Evolutionary conservation across 768 basidiomycete species (phyloP), one percentile per base, ranked within the genome.

Genomic region (Mycena kentingensis): DNA sequence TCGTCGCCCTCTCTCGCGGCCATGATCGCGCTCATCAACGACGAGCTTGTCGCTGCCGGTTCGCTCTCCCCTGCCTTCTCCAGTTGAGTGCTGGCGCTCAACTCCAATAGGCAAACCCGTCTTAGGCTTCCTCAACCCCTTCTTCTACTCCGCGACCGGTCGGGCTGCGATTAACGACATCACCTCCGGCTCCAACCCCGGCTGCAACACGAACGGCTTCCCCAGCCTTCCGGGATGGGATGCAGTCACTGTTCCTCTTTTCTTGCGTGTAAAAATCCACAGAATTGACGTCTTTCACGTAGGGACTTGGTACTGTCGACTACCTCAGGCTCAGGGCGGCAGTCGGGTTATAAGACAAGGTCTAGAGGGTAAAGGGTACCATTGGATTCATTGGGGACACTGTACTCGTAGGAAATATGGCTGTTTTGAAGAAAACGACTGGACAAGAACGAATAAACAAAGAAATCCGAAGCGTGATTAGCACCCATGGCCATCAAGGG

Each of bases 41-140:
- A 56, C 37, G 31, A 51, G 39, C 54, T 56, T 15, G 29, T 51
- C 32, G 43, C 54, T 4, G 44, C 44, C 1, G 54, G 54, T 15
- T 46, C 39, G 28, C 3, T 49, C 15, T 49, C 49, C 8, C 54
- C 15, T 46, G 44, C 12, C 26, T 26, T 47, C n/a, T 46, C 1
- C 54, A 60, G 10, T 49, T 63, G 44, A 53, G 55, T 39, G 61
- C 63, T 6, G 50, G 48, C n/a, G 46, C n/a, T n/a, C n/a, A n/a
- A n/a, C n/a, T n/a, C n/a, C n/a, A n/a, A n/a, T n/a, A n/a, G n/a
- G 59, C 37, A 37, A 37, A 11, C 13, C 34, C 5, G 12, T 31
- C 2, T 26, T 56, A 15, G 54, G 54, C n/a, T 51, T 51, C 49
- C 54, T 56, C 45, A 51, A 56, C 39, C 54, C 54, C 2, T 51